phyloP scores from a whole-genome alignment of 345 rosid genomes.

The Cardamine occulta region DNA sequence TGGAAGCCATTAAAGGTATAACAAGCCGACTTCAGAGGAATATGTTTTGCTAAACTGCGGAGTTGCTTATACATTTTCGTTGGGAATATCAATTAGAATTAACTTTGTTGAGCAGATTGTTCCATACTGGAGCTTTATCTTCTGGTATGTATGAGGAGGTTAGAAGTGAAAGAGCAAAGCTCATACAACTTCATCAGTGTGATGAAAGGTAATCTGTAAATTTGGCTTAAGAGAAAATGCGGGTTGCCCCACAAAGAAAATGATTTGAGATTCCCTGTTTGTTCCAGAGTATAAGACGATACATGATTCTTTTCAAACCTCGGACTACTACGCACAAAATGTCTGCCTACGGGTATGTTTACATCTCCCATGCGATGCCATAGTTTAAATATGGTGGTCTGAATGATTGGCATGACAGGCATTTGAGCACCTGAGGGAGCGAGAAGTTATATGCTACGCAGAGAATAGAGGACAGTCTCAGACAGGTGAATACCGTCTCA shows the following conservation, averaged over 20 bases:
- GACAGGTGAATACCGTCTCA: slow-evolving; percentile 69
- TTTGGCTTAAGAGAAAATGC: slow-evolving; percentile 22
- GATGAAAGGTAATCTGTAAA: slow-evolving; percentile 69
- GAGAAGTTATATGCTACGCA: slow-evolving; percentile 62
- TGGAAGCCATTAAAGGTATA: slow-evolving; percentile 77
- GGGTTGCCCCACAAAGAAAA: neutral
- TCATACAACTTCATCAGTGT: slow-evolving; percentile 80
- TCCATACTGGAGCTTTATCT: slow-evolving; percentile 85
- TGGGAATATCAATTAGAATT: slow-evolving; percentile 1
- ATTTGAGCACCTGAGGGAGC: slow-evolving; percentile 78
- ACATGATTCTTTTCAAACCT: slow-evolving; percentile 76
- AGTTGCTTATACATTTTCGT: slow-evolving; percentile 13
- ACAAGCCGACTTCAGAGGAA: slow-evolving; percentile 12
- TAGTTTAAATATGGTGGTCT: slow-evolving; percentile 19
- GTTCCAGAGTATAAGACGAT: slow-evolving; percentile 79
- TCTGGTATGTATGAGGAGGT: slow-evolving; percentile 82
- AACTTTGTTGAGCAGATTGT: slow-evolving; percentile 63
- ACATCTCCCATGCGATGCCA: slow-evolving; percentile 18
- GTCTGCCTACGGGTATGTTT: slow-evolving; percentile 77
- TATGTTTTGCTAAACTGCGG: slow-evolving; percentile 7
- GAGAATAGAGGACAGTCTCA: slow-evolving; percentile 72
- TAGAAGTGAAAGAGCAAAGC: slow-evolving; percentile 86
- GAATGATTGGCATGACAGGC: slow-evolving; percentile 59
- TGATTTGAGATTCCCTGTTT: slow-evolving; percentile 22
- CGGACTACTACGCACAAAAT: slow-evolving; percentile 67